A percentile compares a stretch with the other conserved stretches of the same genome.
These are phyloP conservation scores for Ganoderma lucidum DNA, from an alignment of 1,284 basidiomycete species.

Conservation along the genomic window DNA sequence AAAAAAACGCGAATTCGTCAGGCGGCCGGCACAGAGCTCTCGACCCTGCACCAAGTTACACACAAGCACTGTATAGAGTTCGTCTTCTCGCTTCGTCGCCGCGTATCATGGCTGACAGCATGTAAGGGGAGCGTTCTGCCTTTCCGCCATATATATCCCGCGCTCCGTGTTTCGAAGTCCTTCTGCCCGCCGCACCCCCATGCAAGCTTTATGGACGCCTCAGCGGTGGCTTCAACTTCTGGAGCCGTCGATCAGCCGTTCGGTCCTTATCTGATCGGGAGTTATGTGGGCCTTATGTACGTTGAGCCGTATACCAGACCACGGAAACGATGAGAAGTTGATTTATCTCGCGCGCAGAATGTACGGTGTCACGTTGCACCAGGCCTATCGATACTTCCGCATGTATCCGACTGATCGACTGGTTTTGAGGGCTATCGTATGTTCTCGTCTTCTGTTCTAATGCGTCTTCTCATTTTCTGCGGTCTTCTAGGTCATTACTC, in stretches of 20 bases:
- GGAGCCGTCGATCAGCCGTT: constrained; percentile 4
- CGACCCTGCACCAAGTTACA: not conserved
- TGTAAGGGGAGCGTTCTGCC: not conserved
- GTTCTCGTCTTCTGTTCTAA: not conserved
- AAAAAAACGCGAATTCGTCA: not conserved
- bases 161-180: not conserved
- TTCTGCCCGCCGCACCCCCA: not conserved
- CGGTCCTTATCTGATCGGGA: constrained; percentile 5
- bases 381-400: constrained; percentile 2
- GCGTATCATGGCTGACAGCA: constrained; percentile 2
- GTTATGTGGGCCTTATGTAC: constrained; percentile 4
- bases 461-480: not conserved
- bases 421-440: constrained; percentile 2
- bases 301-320: not conserved
- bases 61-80: not conserved
- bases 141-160: not conserved
- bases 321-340: not conserved
- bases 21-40: not conserved
- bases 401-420: not conserved
- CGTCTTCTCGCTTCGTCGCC: not conserved
- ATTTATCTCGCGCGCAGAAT: not conserved
- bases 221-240: not conserved
- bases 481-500: not conserved
- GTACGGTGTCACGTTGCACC: constrained; percentile 1
- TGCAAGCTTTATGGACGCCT: constrained; percentile 5